Evolutionary conservation across 2,329 filamentous ascomycete species (phyloP).

Genomic region (Colletotrichum sp.): DNA sequence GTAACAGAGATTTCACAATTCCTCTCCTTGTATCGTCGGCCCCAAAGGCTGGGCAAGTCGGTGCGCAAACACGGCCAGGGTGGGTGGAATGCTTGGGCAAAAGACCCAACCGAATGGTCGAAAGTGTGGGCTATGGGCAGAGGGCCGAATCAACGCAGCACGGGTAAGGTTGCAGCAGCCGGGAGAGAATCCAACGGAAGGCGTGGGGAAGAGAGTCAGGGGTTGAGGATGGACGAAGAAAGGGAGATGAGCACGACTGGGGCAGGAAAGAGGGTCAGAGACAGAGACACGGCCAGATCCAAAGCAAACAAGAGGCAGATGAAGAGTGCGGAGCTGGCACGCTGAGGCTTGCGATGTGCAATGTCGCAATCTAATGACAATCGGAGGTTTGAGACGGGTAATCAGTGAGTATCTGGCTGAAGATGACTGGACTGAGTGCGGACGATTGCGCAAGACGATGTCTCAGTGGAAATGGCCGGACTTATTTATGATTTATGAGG

Average conservation of each 20-base stretch:
- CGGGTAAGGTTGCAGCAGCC: constrained; percentile 24
- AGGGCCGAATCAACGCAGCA: constrained; percentile 10
- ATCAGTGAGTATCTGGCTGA: neutral
- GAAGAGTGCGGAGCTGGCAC: constrained; percentile 15
- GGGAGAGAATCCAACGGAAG: constrained; percentile 18
- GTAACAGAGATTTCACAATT: constrained; percentile 22
- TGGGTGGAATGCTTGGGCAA: constrained; percentile 9
- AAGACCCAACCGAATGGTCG: constrained; percentile 20
- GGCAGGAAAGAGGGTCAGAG: constrained; percentile 1
- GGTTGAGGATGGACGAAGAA: constrained; percentile 8
- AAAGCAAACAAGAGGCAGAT: neutral
- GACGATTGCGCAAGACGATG: constrained; percentile 15
- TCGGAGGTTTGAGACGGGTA: neutral
- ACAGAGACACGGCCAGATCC: neutral
- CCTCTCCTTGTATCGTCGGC: constrained; percentile 14
- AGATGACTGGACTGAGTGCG: neutral
- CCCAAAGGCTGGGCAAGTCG: constrained; percentile 12
- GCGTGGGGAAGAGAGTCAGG: constrained; percentile 20
- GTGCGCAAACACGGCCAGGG: constrained; percentile 20
- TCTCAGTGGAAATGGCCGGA: constrained; percentile 12
- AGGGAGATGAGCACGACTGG: constrained; percentile 15
- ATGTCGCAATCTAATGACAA: constrained; percentile 17
- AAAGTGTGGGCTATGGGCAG: constrained; percentile 14
- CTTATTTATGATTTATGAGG: neutral
- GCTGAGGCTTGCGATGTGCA: constrained; percentile 17